Evolutionary conservation across 495 filamentous ascomycete genomes (phyloP).

Genomic region (Tuber melanosporum): DNA sequence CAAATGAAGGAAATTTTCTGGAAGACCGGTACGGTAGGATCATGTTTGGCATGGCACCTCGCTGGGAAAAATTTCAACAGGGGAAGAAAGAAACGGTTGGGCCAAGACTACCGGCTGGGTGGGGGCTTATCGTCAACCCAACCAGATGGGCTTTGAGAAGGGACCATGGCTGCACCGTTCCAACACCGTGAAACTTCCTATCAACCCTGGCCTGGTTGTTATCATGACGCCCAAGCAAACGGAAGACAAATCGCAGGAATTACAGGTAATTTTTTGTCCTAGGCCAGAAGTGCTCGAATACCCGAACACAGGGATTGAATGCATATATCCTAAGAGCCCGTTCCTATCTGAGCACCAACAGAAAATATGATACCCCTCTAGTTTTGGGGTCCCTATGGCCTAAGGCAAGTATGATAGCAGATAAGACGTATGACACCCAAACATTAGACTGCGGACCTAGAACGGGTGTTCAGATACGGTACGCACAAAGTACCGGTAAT

Average conservation of each 20-base stretch:
- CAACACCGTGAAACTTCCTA: background rate
- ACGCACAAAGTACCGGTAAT: background rate
- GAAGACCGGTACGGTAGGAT: background rate
- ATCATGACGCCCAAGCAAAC: background rate
- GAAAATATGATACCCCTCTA: too few species aligned
- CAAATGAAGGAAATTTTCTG: background rate
- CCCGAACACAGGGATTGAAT: too few species aligned
- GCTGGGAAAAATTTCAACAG: background rate
- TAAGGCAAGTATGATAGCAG: too few species aligned
- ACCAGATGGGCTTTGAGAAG: background rate
- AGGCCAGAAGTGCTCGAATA: too few species aligned
- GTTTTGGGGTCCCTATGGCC: too few species aligned
- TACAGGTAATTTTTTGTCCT: background rate
- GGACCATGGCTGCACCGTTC: background rate
- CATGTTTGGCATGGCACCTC: background rate
- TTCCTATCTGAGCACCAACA: too few species aligned
- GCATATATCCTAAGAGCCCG: too few species aligned
- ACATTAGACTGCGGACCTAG: background rate
- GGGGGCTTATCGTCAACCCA: background rate
- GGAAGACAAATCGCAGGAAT: background rate
- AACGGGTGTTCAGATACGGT: background rate
- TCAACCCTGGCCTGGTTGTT: background rate
- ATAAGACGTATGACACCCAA: background rate
- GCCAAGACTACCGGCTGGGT: background rate
- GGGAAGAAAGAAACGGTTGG: background rate